Percentiles rank a stretch among this genome's conserved stretches.
Conservation (phyloP, 2,329 filamentous ascomycete species). For the Nectriaceae sp. region DNA sequence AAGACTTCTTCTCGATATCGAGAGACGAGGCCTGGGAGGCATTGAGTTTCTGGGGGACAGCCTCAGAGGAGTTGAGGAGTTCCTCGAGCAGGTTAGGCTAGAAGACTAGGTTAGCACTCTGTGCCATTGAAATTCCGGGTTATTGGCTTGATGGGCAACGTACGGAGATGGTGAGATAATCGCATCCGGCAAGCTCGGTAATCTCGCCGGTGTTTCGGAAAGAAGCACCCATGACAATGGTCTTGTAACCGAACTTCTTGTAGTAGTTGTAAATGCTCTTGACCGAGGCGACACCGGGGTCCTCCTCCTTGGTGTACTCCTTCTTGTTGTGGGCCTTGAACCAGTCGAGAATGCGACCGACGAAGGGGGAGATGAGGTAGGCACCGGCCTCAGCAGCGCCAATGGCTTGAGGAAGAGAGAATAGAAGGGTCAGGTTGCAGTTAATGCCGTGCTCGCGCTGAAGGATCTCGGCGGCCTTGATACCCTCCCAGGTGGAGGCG, state of each 20-base stretch:
- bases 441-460: conserved; percentile 96
- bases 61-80: conserved; percentile 78
- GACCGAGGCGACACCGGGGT: conserved; percentile 95
- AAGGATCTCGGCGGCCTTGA: conserved; percentile 96
- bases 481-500: conserved; percentile 98
- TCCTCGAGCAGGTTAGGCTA: conserved; percentile 93
- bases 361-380: conserved; percentile 98
- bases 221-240: conserved; percentile 98
- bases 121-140: conserved; percentile 6
- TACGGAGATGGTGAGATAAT: conserved; percentile 98
- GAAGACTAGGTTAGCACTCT: conserved; percentile 12
- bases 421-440: conserved; percentile 99
- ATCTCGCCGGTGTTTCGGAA: conserved; percentile 98
- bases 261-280: conserved; percentile 99
- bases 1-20: conserved; percentile 83
- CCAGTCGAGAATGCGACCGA: conserved; percentile 99
- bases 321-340: conserved; percentile 96
- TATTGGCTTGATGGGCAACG: conserved; percentile 36
- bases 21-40: conserved; percentile 64
- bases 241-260: conserved; percentile 99
- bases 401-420: conserved; percentile 93
- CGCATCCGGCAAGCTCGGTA: conserved; percentile 95
- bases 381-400: conserved; percentile 92
- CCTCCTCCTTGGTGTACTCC: conserved; percentile 85
- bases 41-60: conserved; percentile 92